Percentiles rank a stretch among this genome's conserved stretches.
phyloP scores from a whole-genome alignment of 257 asterid genomes.

The Solanum appendiculatum region DNA sequence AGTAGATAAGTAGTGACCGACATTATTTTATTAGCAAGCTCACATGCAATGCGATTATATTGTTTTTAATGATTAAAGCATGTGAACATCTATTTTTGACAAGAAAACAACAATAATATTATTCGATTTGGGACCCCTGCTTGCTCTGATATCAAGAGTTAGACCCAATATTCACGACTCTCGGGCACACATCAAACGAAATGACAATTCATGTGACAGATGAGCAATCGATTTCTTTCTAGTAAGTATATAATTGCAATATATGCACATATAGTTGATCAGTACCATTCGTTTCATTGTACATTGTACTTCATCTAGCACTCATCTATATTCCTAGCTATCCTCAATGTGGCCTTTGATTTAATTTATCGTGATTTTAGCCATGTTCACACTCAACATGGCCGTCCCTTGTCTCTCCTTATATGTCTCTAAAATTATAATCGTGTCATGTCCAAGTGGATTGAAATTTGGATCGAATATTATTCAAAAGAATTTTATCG shows the following conservation, averaged over 20 bases:
- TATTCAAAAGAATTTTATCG: not conserved
- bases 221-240: not conserved
- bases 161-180: not conserved
- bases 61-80: not conserved
- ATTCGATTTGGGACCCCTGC: not conserved
- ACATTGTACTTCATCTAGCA: not conserved
- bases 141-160: not conserved
- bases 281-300: not conserved
- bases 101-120: not conserved
- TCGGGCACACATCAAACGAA: not conserved
- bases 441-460: not conserved
- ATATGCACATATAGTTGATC: not conserved
- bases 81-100: not conserved
- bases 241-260: not conserved
- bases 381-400: slow-evolving; percentile 1
- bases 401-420: not conserved
- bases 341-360: not conserved
- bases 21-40: not conserved
- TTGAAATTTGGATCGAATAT: not conserved
- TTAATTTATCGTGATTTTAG: not conserved
- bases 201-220: slow-evolving; percentile 21
- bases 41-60: not conserved
- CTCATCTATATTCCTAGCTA: not conserved
- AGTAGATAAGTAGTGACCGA: not conserved
- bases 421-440: not conserved